Base-by-base conservation (phyloP, 768 basidiomycete species). In the Boletus pseudo-olivaceus region DNA sequence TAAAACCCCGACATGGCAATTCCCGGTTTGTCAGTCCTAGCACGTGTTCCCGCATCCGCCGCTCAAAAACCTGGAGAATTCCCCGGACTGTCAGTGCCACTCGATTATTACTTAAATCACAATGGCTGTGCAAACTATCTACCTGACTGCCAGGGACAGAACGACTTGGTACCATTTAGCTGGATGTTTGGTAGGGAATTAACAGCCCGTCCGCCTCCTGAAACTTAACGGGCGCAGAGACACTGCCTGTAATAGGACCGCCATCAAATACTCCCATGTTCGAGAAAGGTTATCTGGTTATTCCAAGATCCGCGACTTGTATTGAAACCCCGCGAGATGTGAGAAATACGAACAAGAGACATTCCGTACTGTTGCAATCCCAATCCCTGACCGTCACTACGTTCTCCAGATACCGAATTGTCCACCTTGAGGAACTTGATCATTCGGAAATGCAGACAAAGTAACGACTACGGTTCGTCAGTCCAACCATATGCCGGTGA, bases 1-100 rank as follows among this genome's bases (percentile, higher is more conserved):
- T 67, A 62, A 42, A 67, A 53, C 66, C 63, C 65, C 66, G 63
- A 65, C 65, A 49, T 49, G 65, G 65, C 40, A 67, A 58, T 39
- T 62, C 48, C 65, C 65, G 65, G 55, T 47, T 51, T 42, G 43
- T 47, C 38, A 54, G 43, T 62, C 47, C 6, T 51, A 54, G 49
- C 65, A 67, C 65, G 62, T 65, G 64, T 41, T 12, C 46, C 3
- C 7, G 9, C n/a, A n/a, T 4, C 6, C 55, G 49, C 61, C 62
- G 47, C 52, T 38, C 45, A 52, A 59, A 59, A 30, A 33, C 52
- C 48, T 17, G 39, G 5, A 27, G 19, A 20, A n/a, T 49, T 50
- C 64, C 64, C 62, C 64, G 14, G 57, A 57, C 55, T 37, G 17
- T 11, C 51, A 14, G n/a, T 8, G 30, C 19, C 45, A 45, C n/a